A percentile compares a stretch with the other conserved stretches of the same genome.
Evolutionary conservation across 257 asterid species (phyloP).

Genomic region (Solanum sejunctum): DNA sequence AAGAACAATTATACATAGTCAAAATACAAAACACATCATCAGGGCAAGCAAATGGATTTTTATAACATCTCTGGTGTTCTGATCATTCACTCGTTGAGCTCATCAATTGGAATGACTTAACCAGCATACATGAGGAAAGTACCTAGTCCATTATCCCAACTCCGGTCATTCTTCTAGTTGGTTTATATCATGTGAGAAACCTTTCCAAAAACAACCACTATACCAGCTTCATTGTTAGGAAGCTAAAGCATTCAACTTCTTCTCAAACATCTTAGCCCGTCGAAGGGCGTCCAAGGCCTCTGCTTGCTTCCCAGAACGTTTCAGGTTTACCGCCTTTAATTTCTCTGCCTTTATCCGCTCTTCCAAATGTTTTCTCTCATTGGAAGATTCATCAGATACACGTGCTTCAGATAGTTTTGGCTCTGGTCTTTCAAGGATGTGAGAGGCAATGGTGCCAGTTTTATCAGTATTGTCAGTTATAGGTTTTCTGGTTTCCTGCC

Average conservation of each 20-base stretch:
- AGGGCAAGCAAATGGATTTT: background rate
- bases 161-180: background rate
- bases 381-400: conserved; percentile 8
- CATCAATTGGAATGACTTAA: background rate
- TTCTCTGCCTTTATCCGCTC: conserved; percentile 70
- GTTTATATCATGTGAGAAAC: background rate
- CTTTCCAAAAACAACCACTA: background rate
- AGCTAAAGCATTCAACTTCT: conserved; percentile 57
- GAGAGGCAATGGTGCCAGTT: conserved; percentile 12
- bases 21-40: background rate
- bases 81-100: background rate
- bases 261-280: conserved; percentile 62
- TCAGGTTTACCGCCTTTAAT: conserved; percentile 61
- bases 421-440: conserved; percentile 17
- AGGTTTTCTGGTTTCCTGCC: conserved; percentile 12
- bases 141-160: background rate
- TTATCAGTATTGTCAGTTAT: background rate
- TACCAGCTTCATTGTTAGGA: conserved; percentile 9
- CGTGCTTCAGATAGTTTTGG: conserved; percentile 6
- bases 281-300: conserved; percentile 81
- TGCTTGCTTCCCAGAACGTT: conserved; percentile 78
- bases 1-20: background rate
- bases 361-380: conserved; percentile 45
- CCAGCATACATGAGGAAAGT: background rate
- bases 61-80: background rate